Percentiles rank a stretch among this genome's conserved stretches.
Conservation (phyloP, 2,329 filamentous ascomycete genomes). For the Rutstroemia sp. region DNA sequence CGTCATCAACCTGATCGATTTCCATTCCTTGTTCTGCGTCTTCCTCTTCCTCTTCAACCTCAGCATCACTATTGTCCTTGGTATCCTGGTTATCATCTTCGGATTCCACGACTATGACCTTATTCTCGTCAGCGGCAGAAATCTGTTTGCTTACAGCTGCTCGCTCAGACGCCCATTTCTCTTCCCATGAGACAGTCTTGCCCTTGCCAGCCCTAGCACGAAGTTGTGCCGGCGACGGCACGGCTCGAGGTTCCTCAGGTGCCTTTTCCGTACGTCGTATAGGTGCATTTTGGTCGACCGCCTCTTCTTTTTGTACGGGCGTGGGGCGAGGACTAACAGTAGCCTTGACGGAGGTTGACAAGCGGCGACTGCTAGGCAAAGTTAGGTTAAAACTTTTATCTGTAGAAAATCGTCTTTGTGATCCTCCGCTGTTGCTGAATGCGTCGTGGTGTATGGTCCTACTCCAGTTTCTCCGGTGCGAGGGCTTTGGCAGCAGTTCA, state of each 20-base stretch:
- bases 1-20: background rate
- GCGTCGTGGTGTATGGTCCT: slow-evolving; percentile 19
- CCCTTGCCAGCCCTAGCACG: slow-evolving; percentile 3
- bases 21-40: background rate
- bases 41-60: background rate
- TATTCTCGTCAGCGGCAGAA: slow-evolving; percentile 11
- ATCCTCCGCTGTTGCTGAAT: slow-evolving; percentile 14
- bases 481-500: slow-evolving; percentile 14
- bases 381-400: slow-evolving; percentile 3
- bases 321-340: background rate
- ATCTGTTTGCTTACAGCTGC: slow-evolving; percentile 22
- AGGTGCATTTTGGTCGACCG: background rate
- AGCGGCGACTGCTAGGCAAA: slow-evolving; percentile 2
- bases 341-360: slow-evolving; percentile 1
- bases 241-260: background rate
- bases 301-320: background rate
- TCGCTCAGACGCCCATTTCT: slow-evolving; percentile 22
- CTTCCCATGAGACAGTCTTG: slow-evolving; percentile 11
- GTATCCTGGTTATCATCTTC: slow-evolving; percentile 7
- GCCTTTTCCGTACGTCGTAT: too few species aligned
- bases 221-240: slow-evolving; percentile 14
- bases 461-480: slow-evolving; percentile 9
- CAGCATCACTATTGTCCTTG: background rate
- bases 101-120: slow-evolving; percentile 24
- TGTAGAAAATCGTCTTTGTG: background rate